Conservation (phyloP, 2,329 filamentous ascomycete species). For the Bretziella fagacearum region DNA sequence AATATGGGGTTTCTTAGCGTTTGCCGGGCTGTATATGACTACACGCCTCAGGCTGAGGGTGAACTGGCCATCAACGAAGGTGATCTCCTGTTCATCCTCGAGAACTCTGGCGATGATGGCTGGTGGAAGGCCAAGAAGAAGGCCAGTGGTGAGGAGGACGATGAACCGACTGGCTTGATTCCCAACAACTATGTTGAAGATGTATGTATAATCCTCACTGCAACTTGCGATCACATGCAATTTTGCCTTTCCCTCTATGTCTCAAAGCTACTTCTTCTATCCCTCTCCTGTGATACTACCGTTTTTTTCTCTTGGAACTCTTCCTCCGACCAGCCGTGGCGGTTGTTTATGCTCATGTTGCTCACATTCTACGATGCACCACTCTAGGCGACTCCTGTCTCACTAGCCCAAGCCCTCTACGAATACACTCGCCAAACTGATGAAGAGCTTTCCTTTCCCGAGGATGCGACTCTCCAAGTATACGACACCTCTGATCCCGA, state of each 20-base stretch:
- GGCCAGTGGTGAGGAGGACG: conserved; percentile 65
- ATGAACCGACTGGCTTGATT: conserved; percentile 77
- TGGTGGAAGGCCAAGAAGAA: conserved; percentile 98
- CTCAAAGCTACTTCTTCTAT: background rate
- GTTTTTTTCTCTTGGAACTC: background rate
- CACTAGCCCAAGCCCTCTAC: conserved; percentile 74
- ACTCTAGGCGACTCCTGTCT: conserved; percentile 36
- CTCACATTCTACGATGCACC: background rate
- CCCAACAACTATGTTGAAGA: conserved; percentile 92
- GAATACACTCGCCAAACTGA: conserved; percentile 96
- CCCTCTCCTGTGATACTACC: background rate
- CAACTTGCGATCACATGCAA: background rate
- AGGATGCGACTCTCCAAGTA: conserved; percentile 67
- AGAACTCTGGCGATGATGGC: conserved; percentile 59
- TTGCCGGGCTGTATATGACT: conserved; percentile 84
- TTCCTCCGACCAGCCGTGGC: background rate
- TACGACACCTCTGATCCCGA: conserved; percentile 87
- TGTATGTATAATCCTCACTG: conserved; percentile 33
- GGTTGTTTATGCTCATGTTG: background rate
- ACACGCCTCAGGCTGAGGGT: conserved; percentile 67
- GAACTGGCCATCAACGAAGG: conserved; percentile 76
- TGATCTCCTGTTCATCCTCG: conserved; percentile 73
- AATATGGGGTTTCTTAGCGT: conserved; percentile 82
- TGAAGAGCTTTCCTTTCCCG: conserved; percentile 88
- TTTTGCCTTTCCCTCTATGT: too few relatives aligned